These are phyloP conservation scores for Alternaria rosae DNA, from an alignment of 2,329 filamentous ascomycete species.

Conservation along the genomic window DNA sequence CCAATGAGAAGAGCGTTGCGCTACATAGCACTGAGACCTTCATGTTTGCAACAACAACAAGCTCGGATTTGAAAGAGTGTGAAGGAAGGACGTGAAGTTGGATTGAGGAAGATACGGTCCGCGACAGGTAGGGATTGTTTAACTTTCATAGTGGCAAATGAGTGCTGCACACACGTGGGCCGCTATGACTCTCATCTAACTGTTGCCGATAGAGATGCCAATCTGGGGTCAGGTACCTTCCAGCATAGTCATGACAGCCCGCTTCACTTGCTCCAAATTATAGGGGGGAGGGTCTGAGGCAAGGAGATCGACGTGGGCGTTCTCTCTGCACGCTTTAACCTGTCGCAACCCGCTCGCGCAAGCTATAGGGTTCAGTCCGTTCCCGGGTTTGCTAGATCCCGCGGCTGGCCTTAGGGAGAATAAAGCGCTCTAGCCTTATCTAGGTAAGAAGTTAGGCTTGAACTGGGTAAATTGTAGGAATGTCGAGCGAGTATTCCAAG, in stretches of 20 bases:
- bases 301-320: slow-evolving; percentile 1
- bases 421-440: neutral
- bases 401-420: slow-evolving; percentile 4
- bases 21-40: slow-evolving; percentile 17
- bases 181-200: neutral
- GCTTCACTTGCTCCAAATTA: slow-evolving; percentile 4
- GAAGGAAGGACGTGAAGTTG: slow-evolving; percentile 1
- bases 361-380: slow-evolving; percentile 6
- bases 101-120: neutral
- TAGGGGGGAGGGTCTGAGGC: neutral
- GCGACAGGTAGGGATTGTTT: neutral
- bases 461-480: neutral
- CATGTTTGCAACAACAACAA: slow-evolving; percentile 13
- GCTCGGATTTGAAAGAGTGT: slow-evolving; percentile 1
- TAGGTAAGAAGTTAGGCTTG: neutral
- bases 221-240: slow-evolving; percentile 2
- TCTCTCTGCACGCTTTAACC: slow-evolving; percentile 1
- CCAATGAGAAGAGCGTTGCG: slow-evolving; percentile 17
- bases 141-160: slow-evolving; percentile 3
- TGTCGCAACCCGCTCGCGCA: slow-evolving; percentile 4
- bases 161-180: neutral
- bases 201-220: slow-evolving; percentile 5
- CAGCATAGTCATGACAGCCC: neutral
- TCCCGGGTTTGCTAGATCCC: slow-evolving; percentile 5
- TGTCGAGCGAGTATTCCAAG: neutral